phyloP scores from a whole-genome alignment of 2,329 filamentous ascomycete species.

The Penicillium sp. region DNA sequence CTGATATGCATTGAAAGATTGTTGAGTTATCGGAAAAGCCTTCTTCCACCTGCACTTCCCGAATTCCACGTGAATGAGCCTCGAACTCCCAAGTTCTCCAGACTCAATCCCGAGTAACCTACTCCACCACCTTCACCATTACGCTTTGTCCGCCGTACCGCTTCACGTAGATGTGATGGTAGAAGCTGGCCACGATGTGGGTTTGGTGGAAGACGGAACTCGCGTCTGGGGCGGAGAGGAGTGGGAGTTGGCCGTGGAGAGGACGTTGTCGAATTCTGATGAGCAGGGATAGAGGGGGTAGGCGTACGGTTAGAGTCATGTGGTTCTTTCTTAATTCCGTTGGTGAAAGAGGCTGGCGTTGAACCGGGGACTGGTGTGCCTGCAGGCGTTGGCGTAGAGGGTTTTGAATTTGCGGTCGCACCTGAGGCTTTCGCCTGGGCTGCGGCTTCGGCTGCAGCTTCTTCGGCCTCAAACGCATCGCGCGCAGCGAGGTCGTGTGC shows the following conservation, averaged over 20 bases:
- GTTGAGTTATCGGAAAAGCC: conserved; percentile 43
- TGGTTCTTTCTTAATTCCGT: conserved; percentile 27
- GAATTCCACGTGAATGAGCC: conserved; percentile 46
- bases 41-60: conserved; percentile 41
- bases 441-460: conserved; percentile 51
- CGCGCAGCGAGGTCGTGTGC: conserved; percentile 53
- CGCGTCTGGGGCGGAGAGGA: conserved; percentile 23
- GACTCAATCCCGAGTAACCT: conserved; percentile 48
- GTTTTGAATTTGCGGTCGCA: conserved; percentile 15
- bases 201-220: conserved; percentile 42
- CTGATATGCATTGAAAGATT: not conserved
- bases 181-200: conserved; percentile 49
- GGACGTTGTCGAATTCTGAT: conserved; percentile 11
- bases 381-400: conserved; percentile 14
- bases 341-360: conserved; percentile 8
- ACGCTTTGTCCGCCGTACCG: conserved; percentile 49
- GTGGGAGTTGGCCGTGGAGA: conserved; percentile 9
- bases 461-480: conserved; percentile 56
- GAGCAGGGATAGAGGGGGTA: conserved; percentile 10
- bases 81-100: conserved; percentile 44
- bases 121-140: conserved; percentile 50
- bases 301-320: conserved; percentile 17
- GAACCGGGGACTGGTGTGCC: conserved; percentile 10
- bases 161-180: conserved; percentile 51
- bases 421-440: conserved; percentile 29